Evolutionary conservation across 495 filamentous ascomycete genomes (phyloP), one percentile per base, ranked within the genome.

Genomic region (Penicillium soppii): DNA sequence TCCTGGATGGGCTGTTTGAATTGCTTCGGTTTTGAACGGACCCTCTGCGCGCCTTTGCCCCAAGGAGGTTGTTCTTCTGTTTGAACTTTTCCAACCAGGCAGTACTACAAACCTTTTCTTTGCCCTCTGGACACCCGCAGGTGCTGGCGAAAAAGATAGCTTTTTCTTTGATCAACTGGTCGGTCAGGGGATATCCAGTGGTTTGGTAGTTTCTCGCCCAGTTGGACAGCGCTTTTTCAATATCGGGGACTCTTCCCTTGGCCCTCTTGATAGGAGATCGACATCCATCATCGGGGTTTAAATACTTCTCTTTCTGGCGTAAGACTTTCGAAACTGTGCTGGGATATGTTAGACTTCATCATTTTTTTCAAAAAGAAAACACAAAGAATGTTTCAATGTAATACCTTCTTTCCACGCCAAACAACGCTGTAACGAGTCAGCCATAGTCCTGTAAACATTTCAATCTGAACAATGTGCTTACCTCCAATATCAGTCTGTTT

Each of bases 311-410:
- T 69, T 96, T 96, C 62, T 96, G 87, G 45, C 94, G 88, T 53
- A 97, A 72, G 43, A 99, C 94, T 67, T 99, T 99, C 50, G 94
- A 99, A 5, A 99, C 94, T 29, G 94, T 99, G 70, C 94, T 98
- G 65, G 37, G 56, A 47, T 21, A 60, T 36, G 57, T 68, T 58
- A 67, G 66, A 59, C 54, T 56, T 27, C 55, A 59, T 37, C 2
- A 32, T 32, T n/a, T n/a, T n/a, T n/a, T n/a, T n/a, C 29, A 7
- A 12, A n/a, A 39, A 20, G 6, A 33, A 7, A 27, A 6, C 16
- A 6, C 3, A 23, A 32, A n/a, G 23, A 35, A 15, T 17, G 20
- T 16, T 12, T n/a, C 5, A 26, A 33, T 33, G n/a, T n/a, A 15
- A 37, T 88, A 98, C 94, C 94, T 98, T 86, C 94, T 79, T 75